phyloP scores from a whole-genome alignment of 148 eudicot genomes.

The Rhododendron ferrugineum region DNA sequence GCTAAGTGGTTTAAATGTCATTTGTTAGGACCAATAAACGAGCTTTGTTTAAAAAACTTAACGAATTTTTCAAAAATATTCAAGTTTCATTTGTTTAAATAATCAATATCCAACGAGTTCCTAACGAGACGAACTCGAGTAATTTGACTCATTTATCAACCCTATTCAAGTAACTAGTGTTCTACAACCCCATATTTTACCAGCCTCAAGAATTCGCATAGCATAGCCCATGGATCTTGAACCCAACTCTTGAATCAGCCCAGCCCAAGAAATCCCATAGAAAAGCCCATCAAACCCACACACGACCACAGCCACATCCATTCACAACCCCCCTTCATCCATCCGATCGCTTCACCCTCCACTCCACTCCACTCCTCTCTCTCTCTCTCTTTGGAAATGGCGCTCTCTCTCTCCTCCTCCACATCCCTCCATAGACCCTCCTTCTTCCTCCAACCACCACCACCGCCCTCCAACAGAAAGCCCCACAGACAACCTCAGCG shows the following conservation, averaged over 20 bases:
- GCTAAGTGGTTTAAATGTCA: too few species aligned
- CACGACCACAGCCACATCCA: background rate
- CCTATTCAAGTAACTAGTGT: too few species aligned
- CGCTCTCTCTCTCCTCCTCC: slow-evolving; percentile 25
- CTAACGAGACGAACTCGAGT: too few species aligned
- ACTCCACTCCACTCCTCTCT: background rate
- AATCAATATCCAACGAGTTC: too few species aligned
- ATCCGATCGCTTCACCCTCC: background rate
- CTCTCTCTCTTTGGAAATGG: slow-evolving; percentile 20
- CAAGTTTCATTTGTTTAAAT: too few species aligned
- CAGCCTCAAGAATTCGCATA: background rate
- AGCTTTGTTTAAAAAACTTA: too few species aligned
- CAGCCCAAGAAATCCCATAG: background rate
- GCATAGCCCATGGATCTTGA: background rate
- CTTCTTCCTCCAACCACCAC: background rate
- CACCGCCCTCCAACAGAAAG: slow-evolving; percentile 4
- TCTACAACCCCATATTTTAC: too few species aligned
- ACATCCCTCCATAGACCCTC: slow-evolving; percentile 23
- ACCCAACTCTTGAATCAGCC: background rate
- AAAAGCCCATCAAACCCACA: background rate
- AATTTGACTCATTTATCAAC: too few species aligned
- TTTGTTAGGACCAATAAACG: too few species aligned
- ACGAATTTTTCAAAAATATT: too few species aligned
- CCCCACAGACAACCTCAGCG: slow-evolving; percentile 21
- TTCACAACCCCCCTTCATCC: background rate